phyloP scores from a whole-genome alignment of 352 stramenopile species.

The Pythium oligandrum region DNA sequence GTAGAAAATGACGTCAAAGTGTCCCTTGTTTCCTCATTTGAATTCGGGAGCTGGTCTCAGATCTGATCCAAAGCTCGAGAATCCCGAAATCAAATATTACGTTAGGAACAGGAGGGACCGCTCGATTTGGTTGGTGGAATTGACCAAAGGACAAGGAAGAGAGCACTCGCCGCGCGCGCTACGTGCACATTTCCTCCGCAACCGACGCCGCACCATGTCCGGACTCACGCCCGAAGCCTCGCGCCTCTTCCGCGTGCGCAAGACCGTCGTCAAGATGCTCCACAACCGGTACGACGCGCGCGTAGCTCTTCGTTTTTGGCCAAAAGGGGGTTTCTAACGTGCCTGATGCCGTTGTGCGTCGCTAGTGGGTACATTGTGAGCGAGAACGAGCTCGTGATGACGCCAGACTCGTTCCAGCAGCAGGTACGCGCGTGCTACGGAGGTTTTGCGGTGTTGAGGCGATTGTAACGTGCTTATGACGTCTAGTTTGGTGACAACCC shows the following conservation, averaged over 20 bases:
- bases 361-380: slow-evolving; percentile 96
- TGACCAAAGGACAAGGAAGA: too few relatives aligned
- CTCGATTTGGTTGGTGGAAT: too few relatives aligned
- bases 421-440: slow-evolving; percentile 36
- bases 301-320: background rate
- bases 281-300: slow-evolving; percentile 70
- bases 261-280: slow-evolving; percentile 95
- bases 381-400: slow-evolving; percentile 96
- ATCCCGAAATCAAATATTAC: too few relatives aligned
- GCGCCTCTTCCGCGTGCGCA: slow-evolving; percentile 91
- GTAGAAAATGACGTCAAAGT: slow-evolving; percentile 1
- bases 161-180: too few relatives aligned
- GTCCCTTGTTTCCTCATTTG: background rate
- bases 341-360: too few relatives aligned
- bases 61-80: too few relatives aligned
- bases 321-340: too few relatives aligned
- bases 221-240: slow-evolving; percentile 79
- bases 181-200: too few relatives aligned
- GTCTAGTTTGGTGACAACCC: slow-evolving; percentile 89
- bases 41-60: background rate
- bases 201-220: slow-evolving; percentile 37
- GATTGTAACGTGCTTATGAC: slow-evolving; percentile 1
- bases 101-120: too few relatives aligned
- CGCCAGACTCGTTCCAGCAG: slow-evolving; percentile 87
- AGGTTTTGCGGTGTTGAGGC: background rate